Percentiles rank a stretch among this genome's conserved stretches.
These are phyloP conservation scores for Candida tropicalis DNA, from an alignment of 1,139 yeast species.

Conservation along the genomic window DNA sequence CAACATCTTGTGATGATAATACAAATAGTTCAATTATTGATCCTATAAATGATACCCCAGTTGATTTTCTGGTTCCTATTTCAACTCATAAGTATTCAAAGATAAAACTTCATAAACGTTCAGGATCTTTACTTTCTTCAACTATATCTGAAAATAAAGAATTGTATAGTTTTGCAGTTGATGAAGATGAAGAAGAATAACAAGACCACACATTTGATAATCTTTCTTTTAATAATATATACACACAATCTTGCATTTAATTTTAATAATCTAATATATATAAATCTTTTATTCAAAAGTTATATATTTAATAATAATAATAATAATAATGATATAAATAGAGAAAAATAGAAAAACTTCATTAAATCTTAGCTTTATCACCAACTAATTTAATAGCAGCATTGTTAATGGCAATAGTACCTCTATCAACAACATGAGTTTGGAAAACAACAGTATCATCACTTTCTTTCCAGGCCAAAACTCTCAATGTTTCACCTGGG, in stretches of 20 bases:
- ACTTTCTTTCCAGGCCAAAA: constrained; percentile 81
- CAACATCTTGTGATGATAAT: constrained; percentile 5
- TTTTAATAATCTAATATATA: too few relatives aligned
- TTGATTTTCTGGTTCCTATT: constrained; percentile 39
- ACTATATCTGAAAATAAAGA: constrained; percentile 21
- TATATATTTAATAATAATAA: too few relatives aligned
- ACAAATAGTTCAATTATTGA: constrained; percentile 29
- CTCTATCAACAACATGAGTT: constrained; percentile 79
- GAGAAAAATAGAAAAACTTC: constrained; percentile 5
- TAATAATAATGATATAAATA: not conserved
- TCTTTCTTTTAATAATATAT: too few relatives aligned
- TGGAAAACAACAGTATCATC: constrained; percentile 72
- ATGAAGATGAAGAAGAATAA: constrained; percentile 33
- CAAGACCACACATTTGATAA: too few relatives aligned
- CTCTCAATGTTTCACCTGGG: constrained; percentile 93
- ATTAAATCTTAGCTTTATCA: constrained; percentile 41
- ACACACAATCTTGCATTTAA: too few relatives aligned
- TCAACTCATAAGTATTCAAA: not conserved
- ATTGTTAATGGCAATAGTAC: constrained; percentile 76
- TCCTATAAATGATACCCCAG: constrained; percentile 47
- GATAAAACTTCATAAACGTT: constrained; percentile 9
- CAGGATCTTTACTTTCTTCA: constrained; percentile 27
- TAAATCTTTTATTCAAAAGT: too few relatives aligned
- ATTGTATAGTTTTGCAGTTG: constrained; percentile 24
- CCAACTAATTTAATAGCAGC: constrained; percentile 77